These are phyloP conservation scores for Claviceps lovelessii DNA, from an alignment of 2,329 filamentous ascomycete genomes.

Conservation along the genomic window DNA sequence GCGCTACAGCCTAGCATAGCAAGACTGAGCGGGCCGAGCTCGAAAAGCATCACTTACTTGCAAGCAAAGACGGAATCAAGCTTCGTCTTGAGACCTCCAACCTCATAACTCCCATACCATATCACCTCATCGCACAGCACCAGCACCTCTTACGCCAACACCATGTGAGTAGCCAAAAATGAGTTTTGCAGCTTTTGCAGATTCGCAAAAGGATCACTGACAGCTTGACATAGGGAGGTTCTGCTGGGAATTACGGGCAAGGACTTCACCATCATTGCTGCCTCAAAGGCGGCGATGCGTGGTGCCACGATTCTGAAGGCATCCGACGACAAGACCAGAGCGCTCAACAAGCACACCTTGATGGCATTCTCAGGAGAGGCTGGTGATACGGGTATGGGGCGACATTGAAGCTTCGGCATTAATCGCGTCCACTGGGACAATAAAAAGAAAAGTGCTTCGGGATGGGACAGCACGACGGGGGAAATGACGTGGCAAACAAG, in stretches of 20 bases:
- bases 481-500: too few species aligned
- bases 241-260: constrained; percentile 96
- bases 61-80: background rate
- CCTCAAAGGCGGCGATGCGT: constrained; percentile 96
- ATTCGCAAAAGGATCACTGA: background rate
- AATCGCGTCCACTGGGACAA: background rate
- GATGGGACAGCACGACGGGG: background rate
- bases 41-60: background rate
- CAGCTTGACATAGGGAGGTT: constrained; percentile 61
- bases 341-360: constrained; percentile 83
- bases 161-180: constrained; percentile 4
- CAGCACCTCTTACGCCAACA: background rate
- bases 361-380: constrained; percentile 94
- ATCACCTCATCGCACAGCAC: background rate
- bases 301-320: constrained; percentile 92
- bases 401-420: background rate
- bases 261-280: constrained; percentile 96
- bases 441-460: background rate
- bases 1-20: constrained; percentile 22
- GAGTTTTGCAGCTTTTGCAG: background rate
- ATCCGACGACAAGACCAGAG: constrained; percentile 88
- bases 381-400: constrained; percentile 67
- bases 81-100: constrained; percentile 1
- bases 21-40: constrained; percentile 3
- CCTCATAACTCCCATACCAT: constrained; percentile 1